Percentiles rank a stretch among this genome's conserved stretches.
Conservation (phyloP, 2,329 filamentous ascomycete species). For the Lecanicillium sp. region DNA sequence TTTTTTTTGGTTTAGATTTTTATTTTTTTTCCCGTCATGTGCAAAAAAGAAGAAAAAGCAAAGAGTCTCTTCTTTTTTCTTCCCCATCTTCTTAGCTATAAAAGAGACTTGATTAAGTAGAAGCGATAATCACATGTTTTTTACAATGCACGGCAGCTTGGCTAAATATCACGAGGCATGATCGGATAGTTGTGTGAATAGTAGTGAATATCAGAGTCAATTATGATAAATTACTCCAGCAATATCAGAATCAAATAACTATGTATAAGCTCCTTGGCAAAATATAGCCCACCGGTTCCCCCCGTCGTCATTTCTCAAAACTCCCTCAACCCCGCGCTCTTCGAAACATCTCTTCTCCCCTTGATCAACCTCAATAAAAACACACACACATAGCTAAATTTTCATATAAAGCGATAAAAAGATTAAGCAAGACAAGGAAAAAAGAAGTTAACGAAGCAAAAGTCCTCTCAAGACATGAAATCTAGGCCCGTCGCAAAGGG, state of each 20-base stretch:
- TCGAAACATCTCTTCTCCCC: too few species aligned
- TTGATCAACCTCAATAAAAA: too few species aligned
- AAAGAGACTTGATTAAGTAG: not conserved
- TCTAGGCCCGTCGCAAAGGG: too few species aligned
- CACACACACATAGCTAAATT: too few species aligned
- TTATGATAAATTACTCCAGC: constrained; percentile 12
- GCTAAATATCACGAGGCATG: too few species aligned
- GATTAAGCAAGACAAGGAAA: constrained; percentile 13
- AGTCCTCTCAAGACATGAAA: not conserved
- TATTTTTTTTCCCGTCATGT: not conserved
- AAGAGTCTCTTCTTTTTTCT: not conserved
- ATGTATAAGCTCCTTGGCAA: too few species aligned
- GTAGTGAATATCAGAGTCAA: not conserved
- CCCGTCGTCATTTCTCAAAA: too few species aligned
- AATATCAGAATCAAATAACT: constrained; percentile 11
- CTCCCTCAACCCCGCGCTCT: too few species aligned
- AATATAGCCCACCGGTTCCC: constrained; percentile 16
- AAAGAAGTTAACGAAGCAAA: constrained; percentile 2
- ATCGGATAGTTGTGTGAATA: too few species aligned
- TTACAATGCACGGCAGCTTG: too few species aligned
- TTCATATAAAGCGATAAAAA: constrained; percentile 15
- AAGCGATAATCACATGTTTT: not conserved
- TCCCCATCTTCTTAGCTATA: not conserved
- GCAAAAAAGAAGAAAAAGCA: not conserved
- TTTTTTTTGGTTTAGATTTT: constrained; percentile 2